Evolutionary conservation across 108 stramenopile genomes (phyloP).

Genomic region (Fistulifera pelliculosa): DNA sequence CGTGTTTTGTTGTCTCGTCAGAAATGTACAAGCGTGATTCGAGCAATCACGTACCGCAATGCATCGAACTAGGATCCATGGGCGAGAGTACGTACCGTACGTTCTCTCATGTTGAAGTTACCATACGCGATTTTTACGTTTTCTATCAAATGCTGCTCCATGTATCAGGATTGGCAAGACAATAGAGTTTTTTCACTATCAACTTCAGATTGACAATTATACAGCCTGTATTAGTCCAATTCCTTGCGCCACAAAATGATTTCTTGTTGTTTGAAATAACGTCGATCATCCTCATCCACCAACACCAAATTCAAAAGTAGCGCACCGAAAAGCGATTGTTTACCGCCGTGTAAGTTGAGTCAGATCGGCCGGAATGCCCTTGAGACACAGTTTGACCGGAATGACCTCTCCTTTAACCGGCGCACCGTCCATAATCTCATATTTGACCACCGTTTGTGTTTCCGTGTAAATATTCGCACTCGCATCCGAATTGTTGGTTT

Average conservation of each 20-base stretch:
- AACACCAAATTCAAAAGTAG: slow-evolving; percentile 98
- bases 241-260: slow-evolving; percentile 94
- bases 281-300: slow-evolving; percentile 98
- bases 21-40: no score
- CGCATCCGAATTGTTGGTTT: slow-evolving; percentile 18
- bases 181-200: no score
- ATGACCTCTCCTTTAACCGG: slow-evolving; percentile 91
- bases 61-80: no score
- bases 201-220: no score
- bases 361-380: slow-evolving; percentile 92
- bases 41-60: no score
- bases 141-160: no score
- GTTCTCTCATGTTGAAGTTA: no score
- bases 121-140: no score
- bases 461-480: slow-evolving; percentile 81
- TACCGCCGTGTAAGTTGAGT: slow-evolving; percentile 92
- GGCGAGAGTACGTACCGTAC: no score
- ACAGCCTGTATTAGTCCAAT: slow-evolving; percentile 38
- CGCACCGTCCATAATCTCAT: slow-evolving; percentile 99
- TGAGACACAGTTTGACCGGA: slow-evolving; percentile 75
- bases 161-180: no score
- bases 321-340: slow-evolving; percentile 94
- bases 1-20: no score
- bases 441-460: slow-evolving; percentile 94
- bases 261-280: slow-evolving; percentile 99